Conservation (phyloP, 2,329 filamentous ascomycete species). For the Periconia sp. region DNA sequence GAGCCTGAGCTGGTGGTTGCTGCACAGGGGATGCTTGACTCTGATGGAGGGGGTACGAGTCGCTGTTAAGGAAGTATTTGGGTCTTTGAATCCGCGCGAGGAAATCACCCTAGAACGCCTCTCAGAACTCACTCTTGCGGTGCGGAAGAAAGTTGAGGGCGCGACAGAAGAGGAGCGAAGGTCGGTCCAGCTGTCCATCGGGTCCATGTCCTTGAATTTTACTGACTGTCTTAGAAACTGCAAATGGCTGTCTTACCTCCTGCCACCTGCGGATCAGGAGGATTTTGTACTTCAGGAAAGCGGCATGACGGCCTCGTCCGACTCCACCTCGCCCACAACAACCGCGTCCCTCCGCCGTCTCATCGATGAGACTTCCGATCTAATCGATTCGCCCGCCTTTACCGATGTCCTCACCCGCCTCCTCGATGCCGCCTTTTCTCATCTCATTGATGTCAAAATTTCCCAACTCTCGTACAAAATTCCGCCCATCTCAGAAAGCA, state of each 20-base stretch:
- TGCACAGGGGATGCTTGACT: conserved; percentile 87
- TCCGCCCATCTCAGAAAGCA: conserved; percentile 50
- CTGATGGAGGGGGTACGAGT: conserved; percentile 80
- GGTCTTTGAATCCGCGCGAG: conserved; percentile 85
- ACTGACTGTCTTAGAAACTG: conserved; percentile 50
- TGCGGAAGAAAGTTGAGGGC: conserved; percentile 85
- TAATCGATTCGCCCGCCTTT: conserved; percentile 93
- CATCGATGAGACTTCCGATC: conserved; percentile 92
- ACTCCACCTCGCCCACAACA: conserved; percentile 45
- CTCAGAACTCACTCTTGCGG: conserved; percentile 79
- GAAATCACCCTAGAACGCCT: conserved; percentile 82
- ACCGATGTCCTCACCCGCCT: conserved; percentile 83
- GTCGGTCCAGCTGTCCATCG: conserved; percentile 36
- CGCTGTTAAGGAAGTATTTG: conserved; percentile 90
- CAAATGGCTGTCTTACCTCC: conserved; percentile 83
- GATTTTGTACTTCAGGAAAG: conserved; percentile 84
- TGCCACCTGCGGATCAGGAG: conserved; percentile 81
- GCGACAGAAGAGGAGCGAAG: conserved; percentile 67
- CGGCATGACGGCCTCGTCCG: conserved; percentile 65
- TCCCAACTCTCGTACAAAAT: conserved; percentile 78
- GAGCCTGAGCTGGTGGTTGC: conserved; percentile 97
- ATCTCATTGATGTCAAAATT: conserved; percentile 82
- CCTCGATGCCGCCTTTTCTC: conserved; percentile 85
- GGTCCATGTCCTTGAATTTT: background rate
- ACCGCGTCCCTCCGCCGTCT: conserved; percentile 74